These are phyloP conservation scores for Myriosclerotinia curreyana DNA, from an alignment of 2,329 filamentous ascomycete species.

Conservation along the genomic window DNA sequence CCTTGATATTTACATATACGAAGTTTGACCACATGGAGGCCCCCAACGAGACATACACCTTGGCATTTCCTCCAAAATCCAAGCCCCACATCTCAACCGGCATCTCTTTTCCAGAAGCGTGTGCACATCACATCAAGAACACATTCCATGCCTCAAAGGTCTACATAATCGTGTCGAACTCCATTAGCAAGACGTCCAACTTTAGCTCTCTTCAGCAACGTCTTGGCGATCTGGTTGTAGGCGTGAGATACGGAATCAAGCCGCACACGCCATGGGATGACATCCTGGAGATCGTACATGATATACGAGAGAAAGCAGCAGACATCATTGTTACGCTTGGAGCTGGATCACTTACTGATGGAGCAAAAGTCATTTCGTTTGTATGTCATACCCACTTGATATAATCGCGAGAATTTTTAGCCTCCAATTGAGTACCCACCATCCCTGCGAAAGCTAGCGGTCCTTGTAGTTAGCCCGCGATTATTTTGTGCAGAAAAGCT, in stretches of 20 bases:
- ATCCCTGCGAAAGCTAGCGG: neutral
- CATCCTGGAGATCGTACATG: constrained; percentile 36
- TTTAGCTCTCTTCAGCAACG: constrained; percentile 33
- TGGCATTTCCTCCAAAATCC: constrained; percentile 35
- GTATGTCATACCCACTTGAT: constrained; percentile 25
- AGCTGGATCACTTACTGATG: constrained; percentile 39
- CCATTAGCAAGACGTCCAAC: constrained; percentile 38
- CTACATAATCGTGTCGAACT: constrained; percentile 39
- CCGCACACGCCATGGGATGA: constrained; percentile 39
- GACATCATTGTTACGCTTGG: constrained; percentile 40
- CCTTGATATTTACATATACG: neutral
- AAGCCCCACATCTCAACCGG: constrained; percentile 24
- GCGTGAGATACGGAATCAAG: constrained; percentile 37
- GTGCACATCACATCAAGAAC: constrained; percentile 34
- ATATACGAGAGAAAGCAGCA: constrained; percentile 30
- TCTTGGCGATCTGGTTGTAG: constrained; percentile 35
- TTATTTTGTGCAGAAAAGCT: neutral
- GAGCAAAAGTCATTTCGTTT: constrained; percentile 37
- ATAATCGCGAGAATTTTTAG: neutral
- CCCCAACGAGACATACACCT: constrained; percentile 52
- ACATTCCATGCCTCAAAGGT: constrained; percentile 35
- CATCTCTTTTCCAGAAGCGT: constrained; percentile 25
- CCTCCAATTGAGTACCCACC: neutral
- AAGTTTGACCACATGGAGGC: constrained; percentile 1
- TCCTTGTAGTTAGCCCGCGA: too few species aligned